These are phyloP conservation scores for Madurella fahalii DNA, from an alignment of 2,329 filamentous ascomycete genomes.

Conservation along the genomic window DNA sequence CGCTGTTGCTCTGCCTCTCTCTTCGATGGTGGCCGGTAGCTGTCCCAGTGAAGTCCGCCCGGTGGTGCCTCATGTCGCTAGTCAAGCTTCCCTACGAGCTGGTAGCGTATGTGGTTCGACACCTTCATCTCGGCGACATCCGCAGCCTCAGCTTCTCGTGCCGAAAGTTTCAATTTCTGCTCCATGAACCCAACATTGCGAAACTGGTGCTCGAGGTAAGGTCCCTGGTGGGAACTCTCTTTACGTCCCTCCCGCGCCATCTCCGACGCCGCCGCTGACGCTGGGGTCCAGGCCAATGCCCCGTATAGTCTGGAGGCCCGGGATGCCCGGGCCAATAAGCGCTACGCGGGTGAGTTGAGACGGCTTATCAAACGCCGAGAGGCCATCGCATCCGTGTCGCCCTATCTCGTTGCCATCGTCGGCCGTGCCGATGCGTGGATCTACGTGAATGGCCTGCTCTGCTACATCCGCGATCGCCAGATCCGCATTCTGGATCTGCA, in stretches of 20 bases:
- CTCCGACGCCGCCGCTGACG: not conserved
- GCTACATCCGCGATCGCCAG: slow-evolving; percentile 50
- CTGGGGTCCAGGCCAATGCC: slow-evolving; percentile 31
- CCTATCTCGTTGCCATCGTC: slow-evolving; percentile 58
- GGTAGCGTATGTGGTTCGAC: slow-evolving; percentile 52
- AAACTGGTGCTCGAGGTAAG: slow-evolving; percentile 55
- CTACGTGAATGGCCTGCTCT: slow-evolving; percentile 61
- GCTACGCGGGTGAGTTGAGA: slow-evolving; percentile 53
- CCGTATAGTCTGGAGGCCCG: slow-evolving; percentile 31
- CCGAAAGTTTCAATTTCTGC: slow-evolving; percentile 45
- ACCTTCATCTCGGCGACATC: slow-evolving; percentile 55
- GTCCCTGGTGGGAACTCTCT: too few relatives aligned
- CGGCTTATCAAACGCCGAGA: slow-evolving; percentile 56
- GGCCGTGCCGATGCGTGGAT: slow-evolving; percentile 58
- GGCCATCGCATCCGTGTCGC: slow-evolving; percentile 57
- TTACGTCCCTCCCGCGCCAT: not conserved
- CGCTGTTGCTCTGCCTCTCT: not conserved
- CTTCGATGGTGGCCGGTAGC: slow-evolving; percentile 12
- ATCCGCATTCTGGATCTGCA: slow-evolving; percentile 60
- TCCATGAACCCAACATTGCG: slow-evolving; percentile 54
- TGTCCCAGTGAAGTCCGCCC: slow-evolving; percentile 2
- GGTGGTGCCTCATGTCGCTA: slow-evolving; percentile 30
- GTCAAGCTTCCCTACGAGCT: slow-evolving; percentile 58
- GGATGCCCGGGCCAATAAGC: slow-evolving; percentile 28
- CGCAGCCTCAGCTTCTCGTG: slow-evolving; percentile 53